A percentile compares a stretch with the other conserved stretches of the same genome.
Evolutionary conservation across 1,284 basidiomycete species (phyloP).

Genomic region (Ceratobasidium sp.): DNA sequence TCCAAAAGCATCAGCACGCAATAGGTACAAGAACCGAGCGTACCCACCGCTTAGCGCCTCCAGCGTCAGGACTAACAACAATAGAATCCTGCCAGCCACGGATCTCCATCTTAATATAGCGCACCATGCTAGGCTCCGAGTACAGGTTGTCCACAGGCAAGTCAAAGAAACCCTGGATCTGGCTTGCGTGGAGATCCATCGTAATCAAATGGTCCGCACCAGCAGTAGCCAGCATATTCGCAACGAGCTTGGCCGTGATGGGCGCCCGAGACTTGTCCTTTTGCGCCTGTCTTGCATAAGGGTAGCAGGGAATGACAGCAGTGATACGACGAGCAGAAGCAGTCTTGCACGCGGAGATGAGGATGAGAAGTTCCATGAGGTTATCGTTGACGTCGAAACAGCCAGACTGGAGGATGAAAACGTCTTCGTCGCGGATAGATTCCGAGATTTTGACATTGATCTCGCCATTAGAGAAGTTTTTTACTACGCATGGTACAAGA

Average conservation of each 20-base stretch:
- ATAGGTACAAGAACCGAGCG: background rate
- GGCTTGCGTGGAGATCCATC: constrained; percentile 97
- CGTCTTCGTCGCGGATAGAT: constrained; percentile 96
- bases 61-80: constrained; percentile 97
- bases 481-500: constrained; percentile 90
- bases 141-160: constrained; percentile 98
- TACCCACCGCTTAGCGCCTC: constrained; percentile 93
- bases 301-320: constrained; percentile 97
- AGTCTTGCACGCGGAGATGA: constrained; percentile 95
- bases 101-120: constrained; percentile 90
- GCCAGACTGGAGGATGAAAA: constrained; percentile 93
- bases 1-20: constrained; percentile 5
- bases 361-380: constrained; percentile 91
- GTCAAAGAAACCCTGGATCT: constrained; percentile 99
- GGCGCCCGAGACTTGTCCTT: constrained; percentile 97
- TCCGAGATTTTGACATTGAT: constrained; percentile 92
- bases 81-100: constrained; percentile 89
- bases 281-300: constrained; percentile 97
- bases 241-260: constrained; percentile 97
- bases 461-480: constrained; percentile 97
- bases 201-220: constrained; percentile 99
- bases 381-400: constrained; percentile 84
- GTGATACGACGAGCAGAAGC: constrained; percentile 96
- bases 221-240: constrained; percentile 96
- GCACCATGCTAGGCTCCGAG: constrained; percentile 87